Evolutionary conservation across 2,329 filamentous ascomycete genomes (phyloP).

Genomic region (Fusarium pseudocircinatum): DNA sequence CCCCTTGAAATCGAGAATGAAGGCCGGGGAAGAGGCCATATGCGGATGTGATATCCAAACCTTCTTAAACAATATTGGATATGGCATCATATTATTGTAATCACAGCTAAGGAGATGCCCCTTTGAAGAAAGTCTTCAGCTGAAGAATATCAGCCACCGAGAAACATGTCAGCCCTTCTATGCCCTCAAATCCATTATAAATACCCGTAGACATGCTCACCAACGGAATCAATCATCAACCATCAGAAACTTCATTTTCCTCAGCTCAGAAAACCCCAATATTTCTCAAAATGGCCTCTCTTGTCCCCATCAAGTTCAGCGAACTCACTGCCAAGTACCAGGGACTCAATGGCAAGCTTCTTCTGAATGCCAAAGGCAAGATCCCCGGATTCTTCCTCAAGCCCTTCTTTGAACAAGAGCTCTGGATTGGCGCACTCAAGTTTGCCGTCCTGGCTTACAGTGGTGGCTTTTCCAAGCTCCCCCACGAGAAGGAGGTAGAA

Average conservation of each 20-base stretch:
- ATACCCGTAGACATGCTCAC: neutral
- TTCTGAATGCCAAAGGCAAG: neutral
- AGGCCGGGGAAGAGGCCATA: neutral
- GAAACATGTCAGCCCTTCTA: accelerated
- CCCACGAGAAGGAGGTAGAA: neutral
- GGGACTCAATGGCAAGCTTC: neutral
- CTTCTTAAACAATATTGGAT: neutral
- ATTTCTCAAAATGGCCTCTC: neutral
- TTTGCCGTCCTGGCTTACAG: neutral
- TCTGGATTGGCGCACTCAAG: neutral
- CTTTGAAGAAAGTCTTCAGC: neutral
- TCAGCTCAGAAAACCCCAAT: neutral
- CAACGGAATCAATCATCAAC: neutral
- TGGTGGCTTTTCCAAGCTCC: neutral
- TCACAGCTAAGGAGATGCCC: neutral
- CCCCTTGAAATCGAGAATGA: accelerated
- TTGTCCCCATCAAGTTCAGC: neutral
- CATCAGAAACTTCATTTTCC: neutral
- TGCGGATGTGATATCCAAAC: neutral
- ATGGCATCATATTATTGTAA: neutral
- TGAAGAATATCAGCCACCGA: neutral
- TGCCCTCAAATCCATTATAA: neutral
- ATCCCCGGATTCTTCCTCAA: neutral
- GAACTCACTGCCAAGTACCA: neutral
- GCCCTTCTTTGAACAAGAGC: neutral